Conservation (phyloP, 805 yeast species). For the Candida chilensis region DNA sequence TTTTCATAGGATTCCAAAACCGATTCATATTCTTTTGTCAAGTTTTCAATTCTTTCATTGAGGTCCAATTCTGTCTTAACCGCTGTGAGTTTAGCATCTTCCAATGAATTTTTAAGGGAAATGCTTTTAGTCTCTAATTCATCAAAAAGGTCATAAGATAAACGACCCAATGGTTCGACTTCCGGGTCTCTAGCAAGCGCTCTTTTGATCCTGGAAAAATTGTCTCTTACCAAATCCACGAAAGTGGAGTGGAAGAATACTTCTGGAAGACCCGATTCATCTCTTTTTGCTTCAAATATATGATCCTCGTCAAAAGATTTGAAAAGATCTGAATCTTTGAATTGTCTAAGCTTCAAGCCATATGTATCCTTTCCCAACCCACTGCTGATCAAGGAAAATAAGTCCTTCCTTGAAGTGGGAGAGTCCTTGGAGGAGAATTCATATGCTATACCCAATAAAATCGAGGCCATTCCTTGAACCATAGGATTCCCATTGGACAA, state of each 20-base stretch:
- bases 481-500: constrained; percentile 42
- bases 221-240: constrained; percentile 59
- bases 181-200: constrained; percentile 71
- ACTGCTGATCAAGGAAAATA: constrained; percentile 54
- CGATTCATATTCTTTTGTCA: constrained; percentile 3
- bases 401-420: constrained; percentile 49
- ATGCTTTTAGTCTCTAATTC: constrained; percentile 26
- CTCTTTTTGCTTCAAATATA: constrained; percentile 44
- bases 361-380: constrained; percentile 80
- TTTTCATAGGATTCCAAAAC: constrained; percentile 4
- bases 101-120: constrained; percentile 6
- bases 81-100: constrained; percentile 6
- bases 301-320: constrained; percentile 45
- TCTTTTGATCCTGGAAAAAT: constrained; percentile 54
- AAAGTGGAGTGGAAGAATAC: constrained; percentile 65
- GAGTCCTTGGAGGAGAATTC: constrained; percentile 65
- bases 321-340: constrained; percentile 51
- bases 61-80: constrained; percentile 12
- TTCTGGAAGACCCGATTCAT: constrained; percentile 81
- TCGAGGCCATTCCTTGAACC: constrained; percentile 64
- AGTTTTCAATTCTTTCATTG: constrained; percentile 8
- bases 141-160: constrained; percentile 55
- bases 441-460: constrained; percentile 68
- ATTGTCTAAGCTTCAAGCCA: constrained; percentile 60
- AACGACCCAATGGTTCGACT: constrained; percentile 55